Base-by-base conservation (phyloP, 257 asterid species). In the Nicotiana paniculata region DNA sequence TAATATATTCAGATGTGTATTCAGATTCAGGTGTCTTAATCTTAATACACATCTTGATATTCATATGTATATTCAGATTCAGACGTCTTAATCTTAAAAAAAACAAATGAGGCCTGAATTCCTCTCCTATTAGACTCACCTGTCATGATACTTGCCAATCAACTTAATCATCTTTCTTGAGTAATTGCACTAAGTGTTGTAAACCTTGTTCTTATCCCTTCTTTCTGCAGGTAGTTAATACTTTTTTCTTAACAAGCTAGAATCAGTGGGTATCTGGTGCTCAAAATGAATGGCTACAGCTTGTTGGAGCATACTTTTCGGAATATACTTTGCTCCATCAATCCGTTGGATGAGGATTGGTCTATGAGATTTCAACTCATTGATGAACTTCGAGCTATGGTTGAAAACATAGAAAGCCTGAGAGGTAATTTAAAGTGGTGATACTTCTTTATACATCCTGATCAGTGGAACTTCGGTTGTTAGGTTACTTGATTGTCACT, bases 321-420 rank as follows among this genome's bases (percentile, higher is more conserved):
- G 77, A 90, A 89, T 63, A 88, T 92, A 85, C 91, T 95, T 80
- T 57, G 43, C 13, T 87, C 63, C 32, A 85, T 93, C 82, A 85
- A 87, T 86, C 99, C 99, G 66, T 74, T 80, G 35, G 32, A 48
- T 65, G 94, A 90, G 70, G 99, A 96, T 84, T 94, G 98, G 98
- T 6, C 83, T 11, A 32, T 75, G 48, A 89, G 99, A 82, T 85
- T 88, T 84, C 88, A 59, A 39, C 81, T 91, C 35, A 90, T 94
- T 81, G 15, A 84, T 8, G 97, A 94, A 65, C 77, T 96, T 81
- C 93, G 82, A 85, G 87, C 87, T 32, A 86, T 90, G 85, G 88
- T 90, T 74, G 90, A 82, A 85, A 77, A 92, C 69, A 63, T 96
- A 4, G 97, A 94, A 81, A 94, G 89, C 85, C 90, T 94, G 54